Evolutionary conservation across 345 rosid genomes (phyloP).

Genomic region (Sonneratia caseolaris): DNA sequence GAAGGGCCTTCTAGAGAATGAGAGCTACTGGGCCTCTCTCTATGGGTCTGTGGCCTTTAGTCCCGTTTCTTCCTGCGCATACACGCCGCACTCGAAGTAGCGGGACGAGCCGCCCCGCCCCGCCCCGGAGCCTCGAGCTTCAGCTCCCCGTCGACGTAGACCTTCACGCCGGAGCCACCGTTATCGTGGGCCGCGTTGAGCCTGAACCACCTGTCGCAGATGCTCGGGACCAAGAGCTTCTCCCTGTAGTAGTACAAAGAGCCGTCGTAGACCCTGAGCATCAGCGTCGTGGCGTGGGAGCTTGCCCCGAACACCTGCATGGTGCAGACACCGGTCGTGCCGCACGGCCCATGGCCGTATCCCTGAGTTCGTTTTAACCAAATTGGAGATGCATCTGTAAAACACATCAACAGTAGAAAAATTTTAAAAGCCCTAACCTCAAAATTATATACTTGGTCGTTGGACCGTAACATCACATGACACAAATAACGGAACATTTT

Average conservation of each 20-base stretch:
- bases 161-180: constrained; percentile 10
- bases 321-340: constrained; percentile 24
- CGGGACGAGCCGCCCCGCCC: constrained; percentile 25
- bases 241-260: constrained; percentile 17
- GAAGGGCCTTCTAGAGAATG: too few species aligned
- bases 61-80: constrained; percentile 22
- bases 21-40: too few species aligned
- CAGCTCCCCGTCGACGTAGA: constrained; percentile 22
- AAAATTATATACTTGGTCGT: too few species aligned
- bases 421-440: too few species aligned
- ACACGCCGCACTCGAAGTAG: constrained; percentile 29
- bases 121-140: constrained; percentile 14
- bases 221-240: constrained; percentile 9
- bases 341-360: constrained; percentile 23
- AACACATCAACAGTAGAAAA: neutral
- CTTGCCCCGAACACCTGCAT: constrained; percentile 32
- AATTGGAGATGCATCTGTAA: neutral
- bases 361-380: constrained; percentile 10
- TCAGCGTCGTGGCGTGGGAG: constrained; percentile 15
- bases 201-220: constrained; percentile 25
- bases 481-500: too few species aligned
- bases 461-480: too few species aligned
- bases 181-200: constrained; percentile 33
- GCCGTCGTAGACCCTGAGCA: constrained; percentile 32
- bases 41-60: constrained; percentile 11